These are phyloP conservation scores for Avicennia marina DNA, from an alignment of 257 asterid species.

Conservation along the genomic window DNA sequence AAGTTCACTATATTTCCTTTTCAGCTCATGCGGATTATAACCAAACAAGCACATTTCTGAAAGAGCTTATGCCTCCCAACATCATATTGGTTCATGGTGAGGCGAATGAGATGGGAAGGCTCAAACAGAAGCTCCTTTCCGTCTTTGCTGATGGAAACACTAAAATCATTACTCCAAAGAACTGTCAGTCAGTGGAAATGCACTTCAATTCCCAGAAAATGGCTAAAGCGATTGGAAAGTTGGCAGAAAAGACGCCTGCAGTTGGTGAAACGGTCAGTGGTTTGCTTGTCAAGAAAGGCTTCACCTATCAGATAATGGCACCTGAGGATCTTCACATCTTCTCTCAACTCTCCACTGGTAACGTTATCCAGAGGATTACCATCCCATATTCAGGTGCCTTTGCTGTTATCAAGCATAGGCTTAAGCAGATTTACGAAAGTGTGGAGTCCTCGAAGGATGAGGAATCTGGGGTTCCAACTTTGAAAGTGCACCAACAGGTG, in stretches of 20 bases:
- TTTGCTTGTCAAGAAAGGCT: slow-evolving; percentile 89
- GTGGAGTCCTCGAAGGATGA: slow-evolving; percentile 73
- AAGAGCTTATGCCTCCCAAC: slow-evolving; percentile 96
- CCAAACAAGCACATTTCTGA: slow-evolving; percentile 87
- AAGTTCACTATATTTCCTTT: slow-evolving; percentile 88
- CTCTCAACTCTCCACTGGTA: slow-evolving; percentile 91
- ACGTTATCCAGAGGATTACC: slow-evolving; percentile 74
- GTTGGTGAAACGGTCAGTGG: slow-evolving; percentile 82
- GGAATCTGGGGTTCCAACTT: slow-evolving; percentile 66
- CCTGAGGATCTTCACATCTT: slow-evolving; percentile 91
- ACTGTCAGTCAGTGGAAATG: slow-evolving; percentile 90
- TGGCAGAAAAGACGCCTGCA: slow-evolving; percentile 68
- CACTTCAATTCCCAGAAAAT: slow-evolving; percentile 87
- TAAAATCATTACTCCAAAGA: slow-evolving; percentile 83
- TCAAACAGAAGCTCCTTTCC: slow-evolving; percentile 79
- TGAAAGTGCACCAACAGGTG: slow-evolving; percentile 72
- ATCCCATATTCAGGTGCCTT: slow-evolving; percentile 96
- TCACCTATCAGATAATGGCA: slow-evolving; percentile 95
- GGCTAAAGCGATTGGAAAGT: slow-evolving; percentile 82
- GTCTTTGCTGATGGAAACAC: slow-evolving; percentile 83
- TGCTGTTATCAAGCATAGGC: slow-evolving; percentile 79
- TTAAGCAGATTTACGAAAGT: slow-evolving; percentile 84
- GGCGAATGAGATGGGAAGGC: slow-evolving; percentile 89
- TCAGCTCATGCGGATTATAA: slow-evolving; percentile 95
- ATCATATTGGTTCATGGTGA: slow-evolving; percentile 91